phyloP scores from a whole-genome alignment of 2,329 filamentous ascomycete genomes.

The Whalleya microplaca region DNA sequence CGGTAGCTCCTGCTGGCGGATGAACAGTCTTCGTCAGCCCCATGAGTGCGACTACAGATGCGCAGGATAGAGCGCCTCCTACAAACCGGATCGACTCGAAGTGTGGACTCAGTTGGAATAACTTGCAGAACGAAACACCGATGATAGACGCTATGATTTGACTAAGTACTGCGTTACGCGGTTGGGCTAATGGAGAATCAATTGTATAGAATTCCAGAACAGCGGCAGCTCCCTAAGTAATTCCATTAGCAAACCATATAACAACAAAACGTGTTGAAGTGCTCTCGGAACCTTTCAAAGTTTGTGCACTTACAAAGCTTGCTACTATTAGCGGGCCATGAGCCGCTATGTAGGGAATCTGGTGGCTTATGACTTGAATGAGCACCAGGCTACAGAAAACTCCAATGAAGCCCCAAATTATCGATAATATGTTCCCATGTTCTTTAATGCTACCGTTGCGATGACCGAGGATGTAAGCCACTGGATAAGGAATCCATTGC shows the following conservation, averaged over 20 bases:
- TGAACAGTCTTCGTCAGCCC: constrained; percentile 72
- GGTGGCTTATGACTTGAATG: constrained; percentile 59
- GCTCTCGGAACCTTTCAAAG: not conserved
- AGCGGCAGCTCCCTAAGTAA: constrained; percentile 67
- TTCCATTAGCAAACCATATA: constrained; percentile 1
- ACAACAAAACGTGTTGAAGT: not conserved
- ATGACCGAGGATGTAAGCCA: constrained; percentile 72
- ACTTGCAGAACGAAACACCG: constrained; percentile 65
- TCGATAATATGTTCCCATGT: constrained; percentile 61
- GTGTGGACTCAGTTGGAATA: constrained; percentile 58
- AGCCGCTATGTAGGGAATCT: constrained; percentile 56
- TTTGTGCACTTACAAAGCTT: constrained; percentile 63
- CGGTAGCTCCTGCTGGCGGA: constrained; percentile 75
- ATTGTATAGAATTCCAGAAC: constrained; percentile 76
- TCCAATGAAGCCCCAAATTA: constrained; percentile 68
- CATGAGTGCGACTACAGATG: constrained; percentile 66
- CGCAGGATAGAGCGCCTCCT: constrained; percentile 68
- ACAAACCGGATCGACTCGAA: constrained; percentile 63
- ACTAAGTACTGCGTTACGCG: constrained; percentile 70
- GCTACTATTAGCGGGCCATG: constrained; percentile 66
- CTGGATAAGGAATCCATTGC: constrained; percentile 62
- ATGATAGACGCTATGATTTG: constrained; percentile 65
- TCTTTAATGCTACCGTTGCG: constrained; percentile 44
- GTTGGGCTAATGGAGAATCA: constrained; percentile 73
- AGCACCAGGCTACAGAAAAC: constrained; percentile 64